phyloP scores from a whole-genome alignment of 1,284 basidiomycete species.

The Austroboletus rostrupii region DNA sequence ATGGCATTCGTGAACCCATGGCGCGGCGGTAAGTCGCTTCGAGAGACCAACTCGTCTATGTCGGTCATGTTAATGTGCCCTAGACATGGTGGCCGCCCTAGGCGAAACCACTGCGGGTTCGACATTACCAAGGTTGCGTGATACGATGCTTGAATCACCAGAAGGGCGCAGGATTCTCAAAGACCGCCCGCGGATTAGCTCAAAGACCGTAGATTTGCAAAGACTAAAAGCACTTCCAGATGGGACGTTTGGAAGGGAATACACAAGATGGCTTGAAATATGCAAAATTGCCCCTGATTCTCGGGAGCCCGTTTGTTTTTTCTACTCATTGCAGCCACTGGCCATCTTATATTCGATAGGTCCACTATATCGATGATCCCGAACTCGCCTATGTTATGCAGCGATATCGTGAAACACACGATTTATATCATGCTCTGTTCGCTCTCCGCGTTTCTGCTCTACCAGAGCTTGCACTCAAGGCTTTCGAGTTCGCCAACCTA shows the following conservation, averaged over 20 bases:
- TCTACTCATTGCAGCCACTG: background rate
- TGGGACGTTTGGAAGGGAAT: conserved; percentile 84
- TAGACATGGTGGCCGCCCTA: conserved; percentile 93
- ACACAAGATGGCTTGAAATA: conserved; percentile 87
- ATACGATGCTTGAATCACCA: conserved; percentile 72
- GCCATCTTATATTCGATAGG: conserved; percentile 51
- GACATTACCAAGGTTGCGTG: conserved; percentile 76
- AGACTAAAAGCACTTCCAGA: conserved; percentile 72
- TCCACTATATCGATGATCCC: conserved; percentile 90
- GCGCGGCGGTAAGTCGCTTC: too few relatives aligned
- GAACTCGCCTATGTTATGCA: conserved; percentile 66
- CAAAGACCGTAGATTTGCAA: conserved; percentile 71
- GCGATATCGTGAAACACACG: background rate
- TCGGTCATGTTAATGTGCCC: conserved; percentile 1
- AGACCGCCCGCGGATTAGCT: too few relatives aligned
- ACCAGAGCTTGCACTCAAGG: conserved; percentile 92
- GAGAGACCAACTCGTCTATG: too few relatives aligned
- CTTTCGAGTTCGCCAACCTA: conserved; percentile 92
- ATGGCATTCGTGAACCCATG: too few relatives aligned
- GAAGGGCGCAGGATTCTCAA: conserved; percentile 84
- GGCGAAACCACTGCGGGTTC: conserved; percentile 87
- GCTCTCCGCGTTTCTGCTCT: conserved; percentile 36
- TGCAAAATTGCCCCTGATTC: conserved; percentile 96
- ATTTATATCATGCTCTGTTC: background rate
- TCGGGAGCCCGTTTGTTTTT: conserved; percentile 71